Evolutionary conservation across 2,329 filamentous ascomycete genomes (phyloP).

Genomic region (Didymella exigua): DNA sequence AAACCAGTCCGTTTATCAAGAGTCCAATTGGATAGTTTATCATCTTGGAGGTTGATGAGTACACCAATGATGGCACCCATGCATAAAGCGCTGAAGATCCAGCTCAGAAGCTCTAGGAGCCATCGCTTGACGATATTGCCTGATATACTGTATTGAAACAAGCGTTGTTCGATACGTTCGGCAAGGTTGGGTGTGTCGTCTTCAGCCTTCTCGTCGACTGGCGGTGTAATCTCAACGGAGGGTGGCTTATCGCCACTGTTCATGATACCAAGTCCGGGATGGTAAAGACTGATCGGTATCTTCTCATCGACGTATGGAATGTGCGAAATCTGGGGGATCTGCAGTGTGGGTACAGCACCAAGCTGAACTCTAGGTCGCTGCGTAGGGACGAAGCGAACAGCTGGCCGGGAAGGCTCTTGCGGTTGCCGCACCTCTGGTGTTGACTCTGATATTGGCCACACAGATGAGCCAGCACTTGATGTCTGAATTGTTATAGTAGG

Average conservation of each 20-base stretch:
- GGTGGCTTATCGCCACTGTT: conserved; percentile 16
- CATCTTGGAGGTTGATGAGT: conserved; percentile 15
- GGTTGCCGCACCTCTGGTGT: conserved; percentile 24
- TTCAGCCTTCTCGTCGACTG: conserved; percentile 8
- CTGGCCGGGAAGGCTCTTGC: conserved; percentile 9
- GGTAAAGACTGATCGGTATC: conserved; percentile 2
- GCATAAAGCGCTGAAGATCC: conserved; percentile 32
- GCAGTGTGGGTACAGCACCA: conserved; percentile 4
- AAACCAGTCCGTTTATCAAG: conserved; percentile 11
- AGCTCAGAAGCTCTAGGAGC: conserved; percentile 35
- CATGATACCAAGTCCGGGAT: conserved; percentile 13
- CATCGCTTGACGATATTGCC: conserved; percentile 30
- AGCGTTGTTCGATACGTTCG: conserved; percentile 28
- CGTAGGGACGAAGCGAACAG: conserved; percentile 25
- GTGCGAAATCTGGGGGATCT: conserved; percentile 17
- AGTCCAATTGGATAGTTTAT: conserved; percentile 16
- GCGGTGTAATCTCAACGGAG: conserved; percentile 12
- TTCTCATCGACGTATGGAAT: conserved; percentile 18
- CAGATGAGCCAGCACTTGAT: conserved; percentile 19
- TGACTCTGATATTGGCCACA: conserved; percentile 30
- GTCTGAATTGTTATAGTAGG: conserved; percentile 31
- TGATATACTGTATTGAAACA: conserved; percentile 25
- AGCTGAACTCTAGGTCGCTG: conserved; percentile 22
- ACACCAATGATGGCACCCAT: conserved; percentile 30
- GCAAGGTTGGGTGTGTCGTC: conserved; percentile 22